Percentiles rank a stretch among this genome's conserved stretches.
These are phyloP conservation scores for Apiospora hydei DNA, from an alignment of 2,329 filamentous ascomycete genomes.

Conservation along the genomic window DNA sequence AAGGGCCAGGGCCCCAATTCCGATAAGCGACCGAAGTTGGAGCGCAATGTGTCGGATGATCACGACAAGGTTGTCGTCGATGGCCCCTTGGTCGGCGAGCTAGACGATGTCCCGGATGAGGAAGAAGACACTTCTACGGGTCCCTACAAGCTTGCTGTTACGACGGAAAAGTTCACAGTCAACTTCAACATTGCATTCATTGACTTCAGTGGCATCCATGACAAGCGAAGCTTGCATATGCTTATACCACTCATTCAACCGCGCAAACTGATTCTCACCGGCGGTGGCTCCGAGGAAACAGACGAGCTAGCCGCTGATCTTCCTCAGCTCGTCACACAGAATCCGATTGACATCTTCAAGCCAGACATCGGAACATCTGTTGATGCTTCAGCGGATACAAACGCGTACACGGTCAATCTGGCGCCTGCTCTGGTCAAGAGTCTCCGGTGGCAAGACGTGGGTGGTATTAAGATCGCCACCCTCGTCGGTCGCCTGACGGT, in stretches of 20 bases:
- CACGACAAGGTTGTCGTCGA: conserved; percentile 49
- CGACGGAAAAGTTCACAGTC: conserved; percentile 68
- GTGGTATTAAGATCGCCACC: conserved; percentile 90
- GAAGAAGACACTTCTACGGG: conserved; percentile 59
- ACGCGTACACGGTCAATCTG: conserved; percentile 94
- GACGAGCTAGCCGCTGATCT: conserved; percentile 80
- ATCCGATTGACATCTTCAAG: conserved; percentile 78
- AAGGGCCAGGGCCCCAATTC: conserved; percentile 52
- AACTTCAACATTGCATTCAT: conserved; percentile 84
- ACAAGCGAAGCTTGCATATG: conserved; percentile 93
- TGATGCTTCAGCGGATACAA: conserved; percentile 95
- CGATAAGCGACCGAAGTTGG: conserved; percentile 67
- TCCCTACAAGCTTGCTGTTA: conserved; percentile 78
- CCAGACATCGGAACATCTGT: conserved; percentile 76
- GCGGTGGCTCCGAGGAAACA: conserved; percentile 82
- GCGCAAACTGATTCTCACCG: conserved; percentile 91
- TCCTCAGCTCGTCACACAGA: conserved; percentile 67
- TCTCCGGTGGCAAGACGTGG: conserved; percentile 93
- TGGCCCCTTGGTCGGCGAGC: conserved; percentile 59
- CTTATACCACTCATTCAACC: conserved; percentile 93
- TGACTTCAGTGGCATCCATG: conserved; percentile 91
- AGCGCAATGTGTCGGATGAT: conserved; percentile 52
- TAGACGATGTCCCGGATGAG: conserved; percentile 66
- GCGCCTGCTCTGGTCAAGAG: conserved; percentile 84
- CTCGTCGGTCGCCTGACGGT: conserved; percentile 71